phyloP scores from a whole-genome alignment of 805 yeast species.

The Saturnispora hagleri region DNA sequence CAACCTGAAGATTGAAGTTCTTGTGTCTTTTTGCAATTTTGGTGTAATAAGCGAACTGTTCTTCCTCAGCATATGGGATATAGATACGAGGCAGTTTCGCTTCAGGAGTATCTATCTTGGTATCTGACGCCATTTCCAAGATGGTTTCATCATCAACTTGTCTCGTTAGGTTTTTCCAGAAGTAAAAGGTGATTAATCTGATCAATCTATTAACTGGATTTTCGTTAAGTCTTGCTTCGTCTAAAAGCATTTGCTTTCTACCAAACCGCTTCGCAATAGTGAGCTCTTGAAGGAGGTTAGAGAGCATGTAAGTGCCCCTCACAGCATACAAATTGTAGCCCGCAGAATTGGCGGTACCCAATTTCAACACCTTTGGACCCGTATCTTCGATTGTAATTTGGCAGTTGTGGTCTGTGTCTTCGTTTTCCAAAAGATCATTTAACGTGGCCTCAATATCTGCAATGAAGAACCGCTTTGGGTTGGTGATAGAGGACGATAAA shows the following conservation, averaged over 20 bases:
- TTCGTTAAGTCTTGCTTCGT: conserved; percentile 76
- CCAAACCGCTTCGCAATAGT: conserved; percentile 81
- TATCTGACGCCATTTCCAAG: conserved; percentile 63
- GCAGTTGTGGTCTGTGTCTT: conserved; percentile 76
- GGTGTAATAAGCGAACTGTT: conserved; percentile 62
- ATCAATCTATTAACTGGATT: conserved; percentile 75
- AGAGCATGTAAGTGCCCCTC: conserved; percentile 83
- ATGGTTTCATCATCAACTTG: conserved; percentile 53
- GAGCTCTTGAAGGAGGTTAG: conserved; percentile 79
- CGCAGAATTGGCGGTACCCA: conserved; percentile 78
- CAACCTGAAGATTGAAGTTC: conserved; percentile 56
- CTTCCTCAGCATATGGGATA: conserved; percentile 58
- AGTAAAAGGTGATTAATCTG: conserved; percentile 63
- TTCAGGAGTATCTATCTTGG: conserved; percentile 58
- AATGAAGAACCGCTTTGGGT: conserved; percentile 52
- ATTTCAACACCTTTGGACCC: conserved; percentile 71
- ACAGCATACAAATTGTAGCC: conserved; percentile 68
- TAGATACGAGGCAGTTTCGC: conserved; percentile 67
- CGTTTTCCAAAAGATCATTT: conserved; percentile 55
- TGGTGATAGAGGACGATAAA: conserved; percentile 29
- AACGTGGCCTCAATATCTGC: conserved; percentile 68
- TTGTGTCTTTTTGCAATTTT: conserved; percentile 47
- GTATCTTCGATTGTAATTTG: conserved; percentile 83
- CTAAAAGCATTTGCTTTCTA: conserved; percentile 65
- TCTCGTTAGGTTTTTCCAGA: conserved; percentile 77